Evolutionary conservation across 306 rosid species (phyloP).

Genomic region (Cucumis melo): DNA sequence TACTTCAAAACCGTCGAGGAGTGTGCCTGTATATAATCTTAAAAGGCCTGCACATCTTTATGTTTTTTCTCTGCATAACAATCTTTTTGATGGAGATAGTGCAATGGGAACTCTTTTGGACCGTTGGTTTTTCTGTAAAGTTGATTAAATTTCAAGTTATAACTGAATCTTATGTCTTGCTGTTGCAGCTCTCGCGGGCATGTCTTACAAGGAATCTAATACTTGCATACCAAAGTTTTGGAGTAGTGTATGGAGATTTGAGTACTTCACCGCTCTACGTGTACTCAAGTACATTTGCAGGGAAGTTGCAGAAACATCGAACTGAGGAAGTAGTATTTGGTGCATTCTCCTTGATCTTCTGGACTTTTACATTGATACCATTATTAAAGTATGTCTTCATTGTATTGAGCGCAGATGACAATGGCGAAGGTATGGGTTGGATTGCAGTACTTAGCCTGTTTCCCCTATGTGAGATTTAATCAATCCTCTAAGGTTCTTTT

Average conservation of each 20-base stretch:
- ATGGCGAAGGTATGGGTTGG: slow-evolving; percentile 51
- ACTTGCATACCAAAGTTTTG: slow-evolving; percentile 80
- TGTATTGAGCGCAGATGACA: slow-evolving; percentile 77
- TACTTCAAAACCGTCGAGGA: neutral
- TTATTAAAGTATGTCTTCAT: slow-evolving; percentile 60
- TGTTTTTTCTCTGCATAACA: neutral
- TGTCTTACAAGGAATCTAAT: slow-evolving; percentile 40
- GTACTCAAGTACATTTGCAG: slow-evolving; percentile 48
- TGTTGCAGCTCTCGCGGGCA: slow-evolving; percentile 45
- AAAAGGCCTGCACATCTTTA: neutral
- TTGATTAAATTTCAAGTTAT: neutral
- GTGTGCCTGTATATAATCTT: neutral
- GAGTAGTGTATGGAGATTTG: slow-evolving; percentile 80
- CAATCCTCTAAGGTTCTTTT: neutral
- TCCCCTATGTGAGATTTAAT: neutral
- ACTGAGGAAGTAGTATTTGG: slow-evolving; percentile 68
- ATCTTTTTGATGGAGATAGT: neutral
- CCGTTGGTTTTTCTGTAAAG: neutral
- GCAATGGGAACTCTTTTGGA: neutral
- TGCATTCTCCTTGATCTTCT: slow-evolving; percentile 73
- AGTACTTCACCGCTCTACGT: slow-evolving; percentile 85
- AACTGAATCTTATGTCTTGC: slow-evolving; percentile 4
- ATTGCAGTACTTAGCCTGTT: neutral
- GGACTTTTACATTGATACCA: slow-evolving; percentile 67
- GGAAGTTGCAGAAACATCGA: slow-evolving; percentile 27